These are phyloP conservation scores for Porodaedalea pini DNA, from an alignment of 1,284 basidiomycete species.

Conservation along the genomic window DNA sequence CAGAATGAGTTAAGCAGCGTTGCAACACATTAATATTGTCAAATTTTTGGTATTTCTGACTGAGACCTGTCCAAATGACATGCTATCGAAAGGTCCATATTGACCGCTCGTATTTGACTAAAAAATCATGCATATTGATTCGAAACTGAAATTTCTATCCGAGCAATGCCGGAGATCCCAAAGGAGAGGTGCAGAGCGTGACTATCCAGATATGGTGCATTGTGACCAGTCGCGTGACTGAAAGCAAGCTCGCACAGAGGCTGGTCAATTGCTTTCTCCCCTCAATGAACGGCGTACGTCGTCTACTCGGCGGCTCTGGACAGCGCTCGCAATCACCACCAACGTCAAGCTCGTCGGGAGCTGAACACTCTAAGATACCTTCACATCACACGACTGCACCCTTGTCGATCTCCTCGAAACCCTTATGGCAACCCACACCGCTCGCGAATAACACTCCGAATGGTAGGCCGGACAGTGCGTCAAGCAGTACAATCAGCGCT, in stretches of 20 bases:
- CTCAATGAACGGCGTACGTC: slow-evolving; percentile 26
- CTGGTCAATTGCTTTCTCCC: slow-evolving; percentile 2
- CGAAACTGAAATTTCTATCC: too few species aligned
- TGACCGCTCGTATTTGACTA: too few species aligned
- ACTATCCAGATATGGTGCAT: not conserved
- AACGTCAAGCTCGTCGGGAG: slow-evolving; percentile 29
- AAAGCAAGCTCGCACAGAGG: not conserved
- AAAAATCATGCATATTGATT: too few species aligned
- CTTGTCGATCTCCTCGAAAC: slow-evolving; percentile 40
- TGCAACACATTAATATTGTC: too few species aligned
- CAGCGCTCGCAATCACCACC: slow-evolving; percentile 47
- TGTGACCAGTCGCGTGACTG: not conserved
- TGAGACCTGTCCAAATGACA: too few species aligned
- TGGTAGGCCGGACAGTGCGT: slow-evolving; percentile 12
- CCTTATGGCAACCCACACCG: slow-evolving; percentile 17
- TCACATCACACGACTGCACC: slow-evolving; percentile 40
- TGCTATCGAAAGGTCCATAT: too few species aligned
- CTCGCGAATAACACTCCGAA: not conserved
- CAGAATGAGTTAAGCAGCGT: not conserved
- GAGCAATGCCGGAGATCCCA: too few species aligned
- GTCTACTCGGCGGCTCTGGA: slow-evolving; percentile 21
- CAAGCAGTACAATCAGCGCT: slow-evolving; percentile 15
- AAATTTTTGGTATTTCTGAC: too few species aligned
- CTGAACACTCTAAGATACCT: slow-evolving; percentile 28
- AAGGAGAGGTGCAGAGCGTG: too few species aligned